Conservation (phyloP, 208 protist species). For the Trypanosoma platydactyli region DNA sequence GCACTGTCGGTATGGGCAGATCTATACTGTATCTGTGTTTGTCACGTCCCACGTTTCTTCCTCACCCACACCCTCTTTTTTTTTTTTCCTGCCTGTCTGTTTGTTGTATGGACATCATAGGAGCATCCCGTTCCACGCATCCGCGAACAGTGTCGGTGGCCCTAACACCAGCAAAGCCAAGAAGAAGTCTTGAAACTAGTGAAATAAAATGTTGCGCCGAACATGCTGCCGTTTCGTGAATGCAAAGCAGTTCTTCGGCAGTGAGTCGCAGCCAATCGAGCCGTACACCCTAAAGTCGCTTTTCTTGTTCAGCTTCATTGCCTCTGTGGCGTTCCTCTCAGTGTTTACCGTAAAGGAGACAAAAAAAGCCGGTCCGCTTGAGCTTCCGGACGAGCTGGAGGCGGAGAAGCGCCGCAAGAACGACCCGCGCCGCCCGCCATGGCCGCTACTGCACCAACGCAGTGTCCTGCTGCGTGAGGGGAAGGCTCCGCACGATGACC, state of each 20-base stretch:
- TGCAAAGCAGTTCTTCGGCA: slow-evolving; percentile 52
- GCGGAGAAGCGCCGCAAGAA: slow-evolving; percentile 59
- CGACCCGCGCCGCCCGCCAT: slow-evolving; percentile 79
- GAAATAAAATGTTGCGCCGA: slow-evolving; percentile 47
- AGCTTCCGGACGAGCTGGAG: slow-evolving; percentile 72
- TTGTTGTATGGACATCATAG: too few relatives aligned
- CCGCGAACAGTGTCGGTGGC: not conserved
- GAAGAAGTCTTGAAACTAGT: too few relatives aligned
- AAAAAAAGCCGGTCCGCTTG: slow-evolving; percentile 74
- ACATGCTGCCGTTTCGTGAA: slow-evolving; percentile 47
- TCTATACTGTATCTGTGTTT: too few relatives aligned
- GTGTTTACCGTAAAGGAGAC: slow-evolving; percentile 78
- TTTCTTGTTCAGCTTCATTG: slow-evolving; percentile 82
- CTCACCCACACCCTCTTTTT: too few relatives aligned
- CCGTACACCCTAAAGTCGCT: slow-evolving; percentile 84
- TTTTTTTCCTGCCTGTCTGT: not conserved
- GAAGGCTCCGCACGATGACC: slow-evolving; percentile 66
- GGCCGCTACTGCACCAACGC: slow-evolving; percentile 84
- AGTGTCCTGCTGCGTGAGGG: slow-evolving; percentile 80
- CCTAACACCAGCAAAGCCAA: not conserved
- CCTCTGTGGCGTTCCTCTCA: slow-evolving; percentile 63
- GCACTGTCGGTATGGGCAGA: too few relatives aligned
- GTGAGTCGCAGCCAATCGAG: slow-evolving; percentile 46
- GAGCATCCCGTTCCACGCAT: too few relatives aligned
- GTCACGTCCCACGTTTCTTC: not conserved